A percentile compares a stretch with the other conserved stretches of the same genome.
Conservation (phyloP, 805 yeast genomes). For the Teunomyces kruisii region DNA sequence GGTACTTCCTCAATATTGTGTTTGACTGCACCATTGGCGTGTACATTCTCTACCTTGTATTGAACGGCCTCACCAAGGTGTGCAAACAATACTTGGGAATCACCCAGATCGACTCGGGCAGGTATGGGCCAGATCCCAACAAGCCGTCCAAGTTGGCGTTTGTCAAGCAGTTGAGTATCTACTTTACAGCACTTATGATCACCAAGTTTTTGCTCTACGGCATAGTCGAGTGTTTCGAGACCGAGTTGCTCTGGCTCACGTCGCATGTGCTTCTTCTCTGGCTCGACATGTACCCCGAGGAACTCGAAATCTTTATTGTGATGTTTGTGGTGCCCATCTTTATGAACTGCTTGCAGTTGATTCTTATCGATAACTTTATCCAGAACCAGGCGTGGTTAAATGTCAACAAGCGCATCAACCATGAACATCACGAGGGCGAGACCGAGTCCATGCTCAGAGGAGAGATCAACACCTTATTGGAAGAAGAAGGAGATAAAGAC, state of each 20-base stretch:
- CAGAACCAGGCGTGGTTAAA: slow-evolving; percentile 48
- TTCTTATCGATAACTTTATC: slow-evolving; percentile 72
- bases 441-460: slow-evolving; percentile 2
- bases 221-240: slow-evolving; percentile 64
- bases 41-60: slow-evolving; percentile 63
- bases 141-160: slow-evolving; percentile 52
- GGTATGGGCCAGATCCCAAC: slow-evolving; percentile 65
- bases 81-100: slow-evolving; percentile 44
- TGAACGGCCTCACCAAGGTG: slow-evolving; percentile 42
- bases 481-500: background rate
- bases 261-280: slow-evolving; percentile 80
- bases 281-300: slow-evolving; percentile 75
- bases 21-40: slow-evolving; percentile 95
- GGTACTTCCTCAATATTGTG: slow-evolving; percentile 87
- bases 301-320: slow-evolving; percentile 78
- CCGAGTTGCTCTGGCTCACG: slow-evolving; percentile 45
- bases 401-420: slow-evolving; percentile 24
- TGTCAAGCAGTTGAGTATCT: slow-evolving; percentile 68
- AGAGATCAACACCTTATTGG: background rate
- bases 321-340: slow-evolving; percentile 78
- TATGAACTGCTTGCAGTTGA: slow-evolving; percentile 72
- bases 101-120: slow-evolving; percentile 50
- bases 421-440: slow-evolving; percentile 14
- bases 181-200: slow-evolving; percentile 58
- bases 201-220: slow-evolving; percentile 68